Evolutionary conservation across 2,329 filamentous ascomycete species (phyloP), one percentile per base, ranked within the genome.

Genomic region (Phialophora expanda): DNA sequence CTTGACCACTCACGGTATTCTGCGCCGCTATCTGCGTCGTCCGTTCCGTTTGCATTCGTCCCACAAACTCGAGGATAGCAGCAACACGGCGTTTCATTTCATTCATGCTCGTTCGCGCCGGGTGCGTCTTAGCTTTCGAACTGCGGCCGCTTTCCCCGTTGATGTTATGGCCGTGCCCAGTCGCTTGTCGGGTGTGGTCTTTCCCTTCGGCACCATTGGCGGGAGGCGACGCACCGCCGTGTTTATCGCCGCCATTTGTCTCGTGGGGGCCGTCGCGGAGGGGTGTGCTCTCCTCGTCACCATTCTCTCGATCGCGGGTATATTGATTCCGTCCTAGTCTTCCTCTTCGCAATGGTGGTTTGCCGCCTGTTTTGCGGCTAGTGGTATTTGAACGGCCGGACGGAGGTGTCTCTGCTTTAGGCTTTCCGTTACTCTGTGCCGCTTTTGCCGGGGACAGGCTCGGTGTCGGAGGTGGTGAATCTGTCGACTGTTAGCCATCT

Each of bases 31-130:
- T 20, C 67, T 80, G 78, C 77, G 32, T 86, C 87, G 1, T 91
- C 92, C 96, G 86, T 74, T 97, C 93, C 6, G 96, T 84, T 76
- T 97, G 93, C 64, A 92, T 94, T 70, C 92, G 88, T 3, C 90
- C 89, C 69, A 97, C 97, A 74, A 94, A 97, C 72, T 95, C 92
- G 66, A 96, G 84, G 75, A 97, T 96, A 22, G 87, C 90, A 3
- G 90, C 87, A 5, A 93, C 92, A 9, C 92, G 89, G 70, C 91
- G 87, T 78, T 91, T 92, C 87, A 96, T 93, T 75, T 97, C 93
- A 66, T 89, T 89, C 88, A 96, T 91, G 30, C 89, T 93, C 64
- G 93, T 86, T 72, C 83, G 81, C 61, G 86, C 81, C 12, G 84
- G 78, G 68, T 85, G 82, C 58, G 84, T 82, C 67, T 83, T 83